Conservation (phyloP, 805 yeast genomes). For the Ogataea zsoltii region DNA sequence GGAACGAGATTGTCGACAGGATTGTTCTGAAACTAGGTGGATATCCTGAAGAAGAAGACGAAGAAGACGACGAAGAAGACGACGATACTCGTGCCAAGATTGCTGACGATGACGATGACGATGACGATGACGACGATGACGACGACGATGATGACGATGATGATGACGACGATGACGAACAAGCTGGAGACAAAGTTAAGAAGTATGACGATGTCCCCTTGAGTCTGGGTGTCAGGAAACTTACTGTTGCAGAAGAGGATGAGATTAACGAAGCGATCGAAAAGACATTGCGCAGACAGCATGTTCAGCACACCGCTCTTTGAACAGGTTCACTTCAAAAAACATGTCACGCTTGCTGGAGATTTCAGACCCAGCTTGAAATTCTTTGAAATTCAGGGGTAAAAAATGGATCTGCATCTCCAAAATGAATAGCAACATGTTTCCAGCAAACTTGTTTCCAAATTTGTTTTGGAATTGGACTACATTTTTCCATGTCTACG, state of each 20-base stretch:
- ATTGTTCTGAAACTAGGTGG: slow-evolving; percentile 57
- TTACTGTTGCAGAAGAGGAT: slow-evolving; percentile 36
- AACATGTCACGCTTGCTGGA: not conserved
- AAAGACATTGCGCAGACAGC: slow-evolving; percentile 4
- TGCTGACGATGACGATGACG: slow-evolving; percentile 32
- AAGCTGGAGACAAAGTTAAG: slow-evolving; percentile 17
- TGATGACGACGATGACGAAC: slow-evolving; percentile 22
- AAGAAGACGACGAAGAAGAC: slow-evolving; percentile 42
- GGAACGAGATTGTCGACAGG: slow-evolving; percentile 60
- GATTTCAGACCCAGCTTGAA: not conserved
- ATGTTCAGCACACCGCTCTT: not conserved
- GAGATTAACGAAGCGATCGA: slow-evolving; percentile 22
- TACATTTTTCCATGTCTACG: too few relatives aligned
- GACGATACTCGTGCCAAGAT: slow-evolving; percentile 30
- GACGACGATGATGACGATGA: slow-evolving; percentile 22
- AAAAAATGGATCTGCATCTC: too few relatives aligned
- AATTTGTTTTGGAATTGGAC: too few relatives aligned
- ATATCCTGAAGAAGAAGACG: slow-evolving; percentile 51
- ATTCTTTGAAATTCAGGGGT: too few relatives aligned
- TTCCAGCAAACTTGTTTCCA: too few relatives aligned
- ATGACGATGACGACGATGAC: slow-evolving; percentile 30
- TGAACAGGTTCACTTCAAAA: slow-evolving; percentile 3
- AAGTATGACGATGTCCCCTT: slow-evolving; percentile 17
- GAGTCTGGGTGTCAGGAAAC: slow-evolving; percentile 25
- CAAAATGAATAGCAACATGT: too few relatives aligned